A percentile compares a stretch with the other conserved stretches of the same genome.
phyloP scores from a whole-genome alignment of 176 grass and related monocot species.

The Pharus latifolius region DNA sequence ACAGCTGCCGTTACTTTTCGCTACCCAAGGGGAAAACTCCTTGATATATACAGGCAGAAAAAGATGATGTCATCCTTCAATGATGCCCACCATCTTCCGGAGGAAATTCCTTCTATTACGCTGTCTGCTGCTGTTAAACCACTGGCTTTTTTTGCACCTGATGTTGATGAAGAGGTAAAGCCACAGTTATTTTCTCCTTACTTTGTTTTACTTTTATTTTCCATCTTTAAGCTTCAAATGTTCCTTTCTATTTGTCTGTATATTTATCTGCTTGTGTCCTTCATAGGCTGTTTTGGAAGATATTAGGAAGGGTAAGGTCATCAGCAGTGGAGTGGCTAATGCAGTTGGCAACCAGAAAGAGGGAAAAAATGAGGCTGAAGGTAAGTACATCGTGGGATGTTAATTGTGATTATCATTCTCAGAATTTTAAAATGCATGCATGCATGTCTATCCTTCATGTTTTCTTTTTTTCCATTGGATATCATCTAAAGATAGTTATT shows the following conservation, averaged over 20 bases:
- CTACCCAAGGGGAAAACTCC: conserved; percentile 92
- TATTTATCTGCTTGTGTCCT: conserved; percentile 6
- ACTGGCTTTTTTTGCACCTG: conserved; percentile 69
- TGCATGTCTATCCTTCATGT: background rate
- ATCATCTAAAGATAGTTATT: conserved; percentile 14
- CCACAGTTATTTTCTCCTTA: background rate
- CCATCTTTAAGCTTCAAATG: background rate
- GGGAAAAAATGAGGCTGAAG: conserved; percentile 24
- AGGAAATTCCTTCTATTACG: conserved; percentile 65
- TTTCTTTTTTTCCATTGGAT: background rate
- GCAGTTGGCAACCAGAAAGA: conserved; percentile 21
- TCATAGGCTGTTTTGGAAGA: conserved; percentile 66
- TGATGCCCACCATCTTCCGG: conserved; percentile 25
- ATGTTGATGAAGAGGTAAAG: conserved; percentile 67
- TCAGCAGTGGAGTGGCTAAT: conserved; percentile 35
- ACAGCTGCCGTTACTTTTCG: conserved; percentile 29
- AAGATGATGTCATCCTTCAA: conserved; percentile 28
- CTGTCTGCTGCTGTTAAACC: conserved; percentile 50
- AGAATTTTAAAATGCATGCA: background rate
- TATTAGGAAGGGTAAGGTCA: conserved; percentile 74
- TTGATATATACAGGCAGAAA: conserved; percentile 91
- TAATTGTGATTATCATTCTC: background rate
- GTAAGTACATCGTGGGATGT: conserved; percentile 9
- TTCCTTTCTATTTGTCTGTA: background rate
- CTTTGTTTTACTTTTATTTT: background rate